phyloP scores from a whole-genome alignment of 345 rosid species.

The Trapa incisa region DNA sequence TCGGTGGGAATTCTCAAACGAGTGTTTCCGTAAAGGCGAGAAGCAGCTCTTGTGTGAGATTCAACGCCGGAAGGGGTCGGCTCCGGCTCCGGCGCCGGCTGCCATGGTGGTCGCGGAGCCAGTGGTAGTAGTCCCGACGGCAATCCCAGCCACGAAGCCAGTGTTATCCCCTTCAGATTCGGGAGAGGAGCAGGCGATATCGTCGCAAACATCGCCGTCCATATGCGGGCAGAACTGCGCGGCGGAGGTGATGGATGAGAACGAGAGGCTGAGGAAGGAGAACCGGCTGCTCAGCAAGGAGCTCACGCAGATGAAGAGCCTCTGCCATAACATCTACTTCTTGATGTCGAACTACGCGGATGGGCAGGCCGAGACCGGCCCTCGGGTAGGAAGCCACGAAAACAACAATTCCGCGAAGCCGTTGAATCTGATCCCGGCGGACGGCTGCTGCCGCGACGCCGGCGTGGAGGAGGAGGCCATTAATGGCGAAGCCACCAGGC shows the following conservation, averaged over 20 bases:
- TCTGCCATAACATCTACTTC: slow-evolving; percentile 43
- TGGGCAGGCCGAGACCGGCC: slow-evolving; percentile 3
- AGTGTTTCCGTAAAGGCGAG: slow-evolving; percentile 60
- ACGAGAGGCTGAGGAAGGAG: slow-evolving; percentile 60
- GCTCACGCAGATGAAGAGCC: slow-evolving; percentile 49
- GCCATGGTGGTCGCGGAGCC: slow-evolving; percentile 7
- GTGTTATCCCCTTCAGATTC: slow-evolving; percentile 43
- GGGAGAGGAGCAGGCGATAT: slow-evolving; percentile 35
- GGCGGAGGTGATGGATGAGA: slow-evolving; percentile 55
- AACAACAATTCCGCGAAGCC: slow-evolving; percentile 6
- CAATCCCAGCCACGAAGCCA: slow-evolving; percentile 21
- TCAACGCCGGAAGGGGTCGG: slow-evolving; percentile 57
- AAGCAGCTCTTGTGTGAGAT: slow-evolving; percentile 60
- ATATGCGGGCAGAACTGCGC: slow-evolving; percentile 19
- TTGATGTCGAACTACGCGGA: slow-evolving; percentile 39
- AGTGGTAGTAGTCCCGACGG: slow-evolving; percentile 11
- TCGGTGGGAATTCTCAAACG: slow-evolving; percentile 93
- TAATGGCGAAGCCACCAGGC: slow-evolving; percentile 24
- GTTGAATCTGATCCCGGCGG: slow-evolving; percentile 29
- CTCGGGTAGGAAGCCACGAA: background rate
- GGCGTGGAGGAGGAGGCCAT: background rate
- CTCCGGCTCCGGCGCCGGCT: slow-evolving; percentile 7
- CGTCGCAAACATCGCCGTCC: slow-evolving; percentile 40
- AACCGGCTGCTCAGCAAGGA: slow-evolving; percentile 52
- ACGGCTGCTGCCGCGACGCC: background rate